A percentile compares a stretch with the other conserved stretches of the same genome.
Evolutionary conservation across 768 basidiomycete genomes (phyloP).

Genomic region (Lanmaoa pseudosensibilis): DNA sequence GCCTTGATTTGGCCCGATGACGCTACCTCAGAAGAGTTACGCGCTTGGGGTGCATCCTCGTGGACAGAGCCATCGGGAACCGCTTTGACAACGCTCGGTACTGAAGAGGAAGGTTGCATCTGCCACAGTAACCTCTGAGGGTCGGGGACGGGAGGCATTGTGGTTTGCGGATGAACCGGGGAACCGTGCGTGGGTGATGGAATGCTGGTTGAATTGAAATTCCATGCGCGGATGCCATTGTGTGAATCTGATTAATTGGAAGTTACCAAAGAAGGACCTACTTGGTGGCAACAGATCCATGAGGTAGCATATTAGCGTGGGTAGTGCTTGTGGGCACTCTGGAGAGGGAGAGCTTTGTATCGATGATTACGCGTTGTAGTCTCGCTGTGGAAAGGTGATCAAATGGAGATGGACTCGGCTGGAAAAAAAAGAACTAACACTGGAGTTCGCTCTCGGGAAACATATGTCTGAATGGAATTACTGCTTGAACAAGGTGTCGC

Average conservation of each 20-base stretch:
- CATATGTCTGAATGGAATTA: constrained; percentile 19
- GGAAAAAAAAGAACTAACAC: constrained; percentile 12
- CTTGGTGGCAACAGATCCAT: neutral
- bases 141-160: neutral
- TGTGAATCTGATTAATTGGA: constrained; percentile 1
- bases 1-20: neutral
- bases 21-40: neutral
- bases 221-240: neutral
- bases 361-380: constrained; percentile 17
- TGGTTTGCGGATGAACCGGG: neutral
- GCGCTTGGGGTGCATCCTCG: neutral
- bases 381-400: constrained; percentile 15
- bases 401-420: neutral
- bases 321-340: neutral
- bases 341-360: constrained; percentile 5
- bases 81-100: neutral
- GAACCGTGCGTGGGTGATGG: neutral
- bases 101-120: neutral
- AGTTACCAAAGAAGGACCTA: constrained; percentile 14
- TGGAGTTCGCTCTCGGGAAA: constrained; percentile 27
- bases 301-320: neutral
- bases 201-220: neutral
- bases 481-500: constrained; percentile 17
- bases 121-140: no score
- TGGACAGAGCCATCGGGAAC: neutral